Percentiles rank a stretch among this genome's conserved stretches.
Evolutionary conservation across 1,284 basidiomycete species (phyloP).

Genomic region (Butyriboletus appendiculatus): DNA sequence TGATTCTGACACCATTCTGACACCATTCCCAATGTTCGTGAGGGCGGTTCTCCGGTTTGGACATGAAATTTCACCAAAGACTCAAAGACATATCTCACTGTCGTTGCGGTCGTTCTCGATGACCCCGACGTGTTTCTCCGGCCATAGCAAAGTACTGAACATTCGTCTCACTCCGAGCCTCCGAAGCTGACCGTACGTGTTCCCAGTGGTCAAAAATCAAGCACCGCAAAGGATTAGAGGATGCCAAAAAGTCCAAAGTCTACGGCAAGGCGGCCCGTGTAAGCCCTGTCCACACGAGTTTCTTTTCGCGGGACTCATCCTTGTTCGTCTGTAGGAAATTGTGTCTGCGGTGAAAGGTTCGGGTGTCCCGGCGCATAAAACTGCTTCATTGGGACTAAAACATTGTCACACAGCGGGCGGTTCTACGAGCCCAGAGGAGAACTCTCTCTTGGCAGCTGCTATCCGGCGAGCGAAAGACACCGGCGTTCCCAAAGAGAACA

Average conservation of each 20-base stretch:
- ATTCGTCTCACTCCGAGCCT: background rate
- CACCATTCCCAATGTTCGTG: slow-evolving; percentile 15
- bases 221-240: slow-evolving; percentile 74
- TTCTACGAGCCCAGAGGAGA: slow-evolving; percentile 64
- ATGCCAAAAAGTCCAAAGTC: slow-evolving; percentile 62
- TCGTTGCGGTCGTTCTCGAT: slow-evolving; percentile 39
- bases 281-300: slow-evolving; percentile 24
- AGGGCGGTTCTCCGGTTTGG: slow-evolving; percentile 5
- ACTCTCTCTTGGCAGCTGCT: slow-evolving; percentile 60
- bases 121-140: slow-evolving; percentile 43
- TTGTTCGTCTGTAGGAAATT: slow-evolving; percentile 58
- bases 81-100: slow-evolving; percentile 1
- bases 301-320: background rate
- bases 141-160: slow-evolving; percentile 63
- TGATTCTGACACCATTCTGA: background rate
- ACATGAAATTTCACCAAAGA: background rate
- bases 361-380: slow-evolving; percentile 18
- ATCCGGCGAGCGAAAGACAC: slow-evolving; percentile 62
- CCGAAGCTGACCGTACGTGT: slow-evolving; percentile 7
- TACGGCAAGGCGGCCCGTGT: slow-evolving; percentile 65
- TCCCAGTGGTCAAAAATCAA: slow-evolving; percentile 87
- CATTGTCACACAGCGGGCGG: slow-evolving; percentile 51
- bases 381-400: background rate
- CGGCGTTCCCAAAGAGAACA: slow-evolving; percentile 78
- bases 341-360: slow-evolving; percentile 64